A percentile compares a stretch with the other conserved stretches of the same genome.
Conservation (phyloP, 805 yeast genomes). For the Suhomyces sp. region DNA sequence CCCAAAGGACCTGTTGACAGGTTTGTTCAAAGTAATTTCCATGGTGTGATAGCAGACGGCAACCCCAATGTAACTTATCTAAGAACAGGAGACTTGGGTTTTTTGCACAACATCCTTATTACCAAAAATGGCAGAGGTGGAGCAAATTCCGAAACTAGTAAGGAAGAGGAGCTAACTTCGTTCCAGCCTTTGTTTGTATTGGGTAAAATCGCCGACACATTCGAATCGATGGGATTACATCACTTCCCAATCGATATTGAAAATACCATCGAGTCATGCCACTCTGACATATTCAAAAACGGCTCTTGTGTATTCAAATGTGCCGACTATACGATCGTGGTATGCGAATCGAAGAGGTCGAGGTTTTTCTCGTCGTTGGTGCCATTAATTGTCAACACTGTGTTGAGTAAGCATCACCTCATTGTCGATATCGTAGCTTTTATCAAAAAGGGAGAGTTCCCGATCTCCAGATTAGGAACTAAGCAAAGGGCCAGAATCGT, state of each 20-base stretch:
- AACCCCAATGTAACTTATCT: conserved; percentile 59
- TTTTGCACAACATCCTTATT: conserved; percentile 68
- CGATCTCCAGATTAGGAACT: conserved; percentile 68
- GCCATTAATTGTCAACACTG: conserved; percentile 76
- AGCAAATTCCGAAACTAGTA: conserved; percentile 22
- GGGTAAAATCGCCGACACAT: conserved; percentile 81
- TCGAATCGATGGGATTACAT: conserved; percentile 87
- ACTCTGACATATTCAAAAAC: conserved; percentile 55
- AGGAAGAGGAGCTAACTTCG: conserved; percentile 23
- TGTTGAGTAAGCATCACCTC: conserved; percentile 77
- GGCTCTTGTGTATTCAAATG: conserved; percentile 73
- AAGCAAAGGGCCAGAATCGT: conserved; percentile 74
- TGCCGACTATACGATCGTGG: conserved; percentile 72
- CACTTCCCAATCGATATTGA: conserved; percentile 88
- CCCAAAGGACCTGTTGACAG: conserved; percentile 50
- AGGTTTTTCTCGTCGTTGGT: conserved; percentile 67
- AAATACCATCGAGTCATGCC: conserved; percentile 44
- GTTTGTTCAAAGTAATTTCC: conserved; percentile 51
- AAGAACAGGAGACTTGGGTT: conserved; percentile 94
- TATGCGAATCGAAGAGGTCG: conserved; percentile 59
- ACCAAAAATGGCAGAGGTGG: conserved; percentile 30
- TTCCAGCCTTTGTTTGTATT: conserved; percentile 81
- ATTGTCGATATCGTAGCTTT: conserved; percentile 83
- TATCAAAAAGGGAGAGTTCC: conserved; percentile 59
- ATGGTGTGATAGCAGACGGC: conserved; percentile 62